phyloP scores from a whole-genome alignment of 2,329 filamentous ascomycete genomes.

The Helminthosporium solani region DNA sequence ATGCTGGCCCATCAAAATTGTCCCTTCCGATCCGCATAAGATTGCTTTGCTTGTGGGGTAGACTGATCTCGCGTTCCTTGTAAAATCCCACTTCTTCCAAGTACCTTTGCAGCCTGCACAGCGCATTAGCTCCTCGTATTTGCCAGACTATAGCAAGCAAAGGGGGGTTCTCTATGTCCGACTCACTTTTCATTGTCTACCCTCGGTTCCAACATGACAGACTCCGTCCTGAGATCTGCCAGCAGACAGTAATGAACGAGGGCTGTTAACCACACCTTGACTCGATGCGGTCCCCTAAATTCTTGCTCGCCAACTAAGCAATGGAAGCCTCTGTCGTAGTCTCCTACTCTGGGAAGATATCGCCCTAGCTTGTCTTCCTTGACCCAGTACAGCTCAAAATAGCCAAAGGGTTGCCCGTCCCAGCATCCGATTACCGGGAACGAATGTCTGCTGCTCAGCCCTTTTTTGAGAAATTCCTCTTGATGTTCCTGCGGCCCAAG shows the following conservation, averaged over 20 bases:
- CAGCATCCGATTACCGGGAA: slow-evolving; percentile 92
- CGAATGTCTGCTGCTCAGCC: slow-evolving; percentile 68
- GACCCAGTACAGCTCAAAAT: slow-evolving; percentile 98
- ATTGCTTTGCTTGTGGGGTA: slow-evolving; percentile 91
- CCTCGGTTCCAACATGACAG: slow-evolving; percentile 82
- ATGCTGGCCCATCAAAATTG: slow-evolving; percentile 57
- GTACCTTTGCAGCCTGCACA: slow-evolving; percentile 64
- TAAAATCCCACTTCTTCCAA: slow-evolving; percentile 75
- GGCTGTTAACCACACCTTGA: slow-evolving; percentile 78
- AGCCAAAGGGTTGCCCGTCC: slow-evolving; percentile 94
- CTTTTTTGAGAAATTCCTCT: slow-evolving; percentile 66
- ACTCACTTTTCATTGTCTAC: slow-evolving; percentile 86
- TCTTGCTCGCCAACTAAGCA: slow-evolving; percentile 90
- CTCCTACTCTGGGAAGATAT: slow-evolving; percentile 65
- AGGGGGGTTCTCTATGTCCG: background rate
- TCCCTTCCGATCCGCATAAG: slow-evolving; percentile 79
- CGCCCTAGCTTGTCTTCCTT: slow-evolving; percentile 82
- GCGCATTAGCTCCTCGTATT: slow-evolving; percentile 13
- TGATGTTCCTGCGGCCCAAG: slow-evolving; percentile 58
- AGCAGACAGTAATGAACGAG: slow-evolving; percentile 84
- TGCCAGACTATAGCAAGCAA: too few relatives aligned
- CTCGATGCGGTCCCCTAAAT: slow-evolving; percentile 74
- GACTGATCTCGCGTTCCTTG: slow-evolving; percentile 80
- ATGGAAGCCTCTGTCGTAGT: slow-evolving; percentile 88
- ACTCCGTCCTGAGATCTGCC: slow-evolving; percentile 77